phyloP scores from a whole-genome alignment of 306 rosid genomes.

The Gillenia trifoliata region DNA sequence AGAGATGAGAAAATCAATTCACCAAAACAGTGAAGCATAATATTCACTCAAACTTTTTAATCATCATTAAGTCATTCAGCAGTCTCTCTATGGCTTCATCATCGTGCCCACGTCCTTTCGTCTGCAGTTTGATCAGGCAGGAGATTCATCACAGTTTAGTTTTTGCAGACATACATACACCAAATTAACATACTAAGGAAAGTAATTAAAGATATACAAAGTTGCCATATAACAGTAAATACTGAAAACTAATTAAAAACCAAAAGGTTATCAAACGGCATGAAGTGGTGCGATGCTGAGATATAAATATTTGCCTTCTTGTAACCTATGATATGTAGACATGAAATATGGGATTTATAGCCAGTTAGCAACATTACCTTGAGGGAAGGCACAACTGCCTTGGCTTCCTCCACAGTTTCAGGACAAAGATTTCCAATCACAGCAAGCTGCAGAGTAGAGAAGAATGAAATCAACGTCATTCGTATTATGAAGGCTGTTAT shows the following conservation, averaged over 20 bases:
- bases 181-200: background rate
- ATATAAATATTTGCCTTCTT: background rate
- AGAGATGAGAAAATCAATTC: background rate
- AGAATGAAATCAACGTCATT: no score
- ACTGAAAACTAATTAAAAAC: background rate
- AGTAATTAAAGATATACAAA: background rate
- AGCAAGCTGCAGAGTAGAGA: slow-evolving; percentile 16
- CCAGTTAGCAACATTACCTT: slow-evolving; percentile 10
- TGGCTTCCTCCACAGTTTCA: slow-evolving; percentile 30
- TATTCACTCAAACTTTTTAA: slow-evolving; percentile 27
- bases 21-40: background rate
- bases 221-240: background rate
- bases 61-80: slow-evolving; percentile 27
- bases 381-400: slow-evolving; percentile 19
- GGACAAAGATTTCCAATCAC: slow-evolving; percentile 30
- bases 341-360: background rate
- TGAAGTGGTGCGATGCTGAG: background rate
- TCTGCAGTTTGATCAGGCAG: slow-evolving; percentile 5
- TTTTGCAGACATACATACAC: background rate
- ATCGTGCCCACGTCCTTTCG: slow-evolving; percentile 16
- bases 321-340: background rate
- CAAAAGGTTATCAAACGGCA: background rate
- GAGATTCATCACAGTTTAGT: background rate
- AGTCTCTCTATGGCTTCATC: slow-evolving; percentile 22
- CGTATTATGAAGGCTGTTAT: background rate